phyloP scores from a whole-genome alignment of 1,284 basidiomycete genomes.

The Cryptococcus maquisensis region DNA sequence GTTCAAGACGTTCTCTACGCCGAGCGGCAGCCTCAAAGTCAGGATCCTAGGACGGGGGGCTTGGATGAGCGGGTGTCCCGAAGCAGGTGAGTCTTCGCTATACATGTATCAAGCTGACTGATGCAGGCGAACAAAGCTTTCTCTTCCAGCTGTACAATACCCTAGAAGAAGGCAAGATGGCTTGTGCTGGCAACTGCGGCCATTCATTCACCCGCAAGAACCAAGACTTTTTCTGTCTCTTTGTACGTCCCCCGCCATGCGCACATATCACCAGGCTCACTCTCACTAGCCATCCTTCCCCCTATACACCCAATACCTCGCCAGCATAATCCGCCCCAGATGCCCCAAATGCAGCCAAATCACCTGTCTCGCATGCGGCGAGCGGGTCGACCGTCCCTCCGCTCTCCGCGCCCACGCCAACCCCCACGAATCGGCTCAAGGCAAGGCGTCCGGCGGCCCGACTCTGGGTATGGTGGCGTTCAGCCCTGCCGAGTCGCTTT shows the following conservation, averaged over 20 bases:
- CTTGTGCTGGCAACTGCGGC: constrained; percentile 70
- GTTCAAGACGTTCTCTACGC: not conserved
- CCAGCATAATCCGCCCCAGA: constrained; percentile 55
- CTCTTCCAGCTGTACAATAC: constrained; percentile 76
- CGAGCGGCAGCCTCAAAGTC: constrained; percentile 19
- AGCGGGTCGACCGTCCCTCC: constrained; percentile 44
- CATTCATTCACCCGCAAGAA: constrained; percentile 58
- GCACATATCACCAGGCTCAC: not conserved
- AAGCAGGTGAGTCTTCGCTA: constrained; percentile 53
- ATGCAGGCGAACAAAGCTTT: constrained; percentile 70
- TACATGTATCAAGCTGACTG: not conserved
- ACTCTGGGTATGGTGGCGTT: constrained; percentile 38
- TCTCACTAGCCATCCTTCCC: constrained; percentile 62
- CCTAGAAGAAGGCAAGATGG: constrained; percentile 60
- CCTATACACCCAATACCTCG: constrained; percentile 63
- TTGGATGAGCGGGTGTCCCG: constrained; percentile 94
- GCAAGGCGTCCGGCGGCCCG: not conserved
- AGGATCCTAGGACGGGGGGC: constrained; percentile 75
- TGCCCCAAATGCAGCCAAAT: constrained; percentile 64
- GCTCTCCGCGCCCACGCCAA: not conserved
- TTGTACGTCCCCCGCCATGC: constrained; percentile 55
- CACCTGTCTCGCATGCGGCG: constrained; percentile 81
- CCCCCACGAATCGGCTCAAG: constrained; percentile 5
- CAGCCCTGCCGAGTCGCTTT: constrained; percentile 54
- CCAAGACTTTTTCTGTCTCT: constrained; percentile 73